Conservation (phyloP, 192 early-diverging fungal species). For the Coemansia sp. region DNA sequence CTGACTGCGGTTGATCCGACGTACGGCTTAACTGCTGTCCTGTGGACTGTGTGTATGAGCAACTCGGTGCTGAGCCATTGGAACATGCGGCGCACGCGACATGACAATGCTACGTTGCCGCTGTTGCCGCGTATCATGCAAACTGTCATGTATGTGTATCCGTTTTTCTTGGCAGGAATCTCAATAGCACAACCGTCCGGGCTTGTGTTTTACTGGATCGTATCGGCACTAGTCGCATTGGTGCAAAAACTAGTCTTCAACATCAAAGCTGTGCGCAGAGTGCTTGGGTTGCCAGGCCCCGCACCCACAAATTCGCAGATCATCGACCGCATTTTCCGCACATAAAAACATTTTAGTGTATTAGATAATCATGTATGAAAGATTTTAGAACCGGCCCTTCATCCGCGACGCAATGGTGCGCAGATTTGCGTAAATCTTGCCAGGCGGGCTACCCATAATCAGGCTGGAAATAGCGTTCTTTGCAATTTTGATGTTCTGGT, state of each 20-base stretch:
- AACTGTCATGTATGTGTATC: neutral
- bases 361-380: neutral
- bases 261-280: slow-evolving; percentile 15
- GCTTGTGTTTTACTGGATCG: slow-evolving; percentile 36
- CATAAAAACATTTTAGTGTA: neutral
- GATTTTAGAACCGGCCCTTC: slow-evolving; percentile 72
- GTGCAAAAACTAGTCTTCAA: slow-evolving; percentile 22
- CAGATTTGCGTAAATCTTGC: slow-evolving; percentile 93
- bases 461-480: slow-evolving; percentile 86
- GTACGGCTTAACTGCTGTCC: slow-evolving; percentile 11
- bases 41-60: slow-evolving; percentile 13
- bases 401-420: slow-evolving; percentile 82
- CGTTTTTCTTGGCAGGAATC: slow-evolving; percentile 8
- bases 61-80: slow-evolving; percentile 15
- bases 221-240: slow-evolving; percentile 27
- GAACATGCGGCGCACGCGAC: neutral
- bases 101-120: no score
- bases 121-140: neutral
- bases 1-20: slow-evolving; percentile 24
- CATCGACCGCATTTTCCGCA: neutral
- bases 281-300: slow-evolving; percentile 9
- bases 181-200: slow-evolving; percentile 18
- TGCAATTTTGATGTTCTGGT: slow-evolving; percentile 96
- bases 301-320: neutral
- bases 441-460: slow-evolving; percentile 93